Base-by-base conservation (phyloP, 768 basidiomycete species). In the Daedaleopsis sinensis region DNA sequence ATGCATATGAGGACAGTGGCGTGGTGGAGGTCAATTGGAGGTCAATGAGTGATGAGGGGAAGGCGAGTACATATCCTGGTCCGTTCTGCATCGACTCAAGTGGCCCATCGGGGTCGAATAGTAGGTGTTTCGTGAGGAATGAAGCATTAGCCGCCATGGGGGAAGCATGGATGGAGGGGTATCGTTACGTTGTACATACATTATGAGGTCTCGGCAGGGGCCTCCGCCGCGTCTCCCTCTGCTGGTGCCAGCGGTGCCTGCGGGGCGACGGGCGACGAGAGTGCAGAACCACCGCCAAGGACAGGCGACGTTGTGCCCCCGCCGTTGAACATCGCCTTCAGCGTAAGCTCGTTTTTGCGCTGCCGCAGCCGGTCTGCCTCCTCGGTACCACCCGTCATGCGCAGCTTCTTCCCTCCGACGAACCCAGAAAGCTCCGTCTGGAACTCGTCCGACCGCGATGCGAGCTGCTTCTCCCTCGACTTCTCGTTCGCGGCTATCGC, bases 381-480 rank as follows among this genome's bases (percentile, higher is more conserved):
- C 73, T 96, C 93, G 23, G 93, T 90, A 15, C 94, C 96, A 27
- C 96, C 96, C 18, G 96, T 99, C 91, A 94, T 90, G 81, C 87
- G 93, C 73, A 99, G 76, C 78, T 90, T 95, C 81, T 91, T 91
- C 62, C 87, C 85, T 5, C 78, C 82, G 55, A 99, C 95, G 74
- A 98, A 98, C 5, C 91, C 93, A 48, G 77, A 74, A 67, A 99
- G 71, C 78, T 98, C 96, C 15, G 82, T 79, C 67, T 93, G 85
- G 74, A 98, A 87, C 66, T 93, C 94, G 73, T 97, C 94, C 47
- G 89, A 83, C 59, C 85, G 81, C 51, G 73, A 79, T 21, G 86
- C 87, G 19, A 89, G 76, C 72, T 95, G 91, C 75, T 84, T 86
- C 76, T 93, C 84, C 55, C 96, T 76, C 62, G 79, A 84, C 78